Evolutionary conservation across 148 eudicot genomes (phyloP).

Genomic region (Vaccinium vitisidaea): DNA sequence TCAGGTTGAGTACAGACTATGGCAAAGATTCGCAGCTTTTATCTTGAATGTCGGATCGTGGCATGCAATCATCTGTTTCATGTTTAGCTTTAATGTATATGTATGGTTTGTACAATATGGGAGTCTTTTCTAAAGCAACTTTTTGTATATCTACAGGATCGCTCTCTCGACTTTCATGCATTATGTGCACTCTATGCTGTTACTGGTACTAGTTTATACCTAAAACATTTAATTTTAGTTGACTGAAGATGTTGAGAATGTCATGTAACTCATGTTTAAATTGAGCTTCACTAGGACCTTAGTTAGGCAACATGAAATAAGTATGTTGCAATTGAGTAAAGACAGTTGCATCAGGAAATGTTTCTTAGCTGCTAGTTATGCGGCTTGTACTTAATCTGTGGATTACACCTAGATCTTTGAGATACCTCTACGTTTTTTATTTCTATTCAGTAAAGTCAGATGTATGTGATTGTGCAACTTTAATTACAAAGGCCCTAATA

Average conservation of each 20-base stretch:
- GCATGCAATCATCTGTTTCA: not conserved
- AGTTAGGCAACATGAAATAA: not conserved
- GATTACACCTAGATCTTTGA: not conserved
- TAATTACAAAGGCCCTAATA: not conserved
- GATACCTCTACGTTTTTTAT: not conserved
- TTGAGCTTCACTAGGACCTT: not conserved
- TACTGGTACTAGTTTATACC: constrained; percentile 55
- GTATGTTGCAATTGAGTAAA: not conserved
- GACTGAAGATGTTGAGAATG: not conserved
- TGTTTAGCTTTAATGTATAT: not conserved
- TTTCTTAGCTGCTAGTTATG: constrained; percentile 1
- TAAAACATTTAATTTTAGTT: constrained; percentile 7
- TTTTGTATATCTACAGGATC: constrained; percentile 60
- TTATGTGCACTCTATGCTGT: constrained; percentile 91
- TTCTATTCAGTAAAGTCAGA: not conserved
- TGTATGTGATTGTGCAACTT: not conserved
- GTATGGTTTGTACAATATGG: not conserved
- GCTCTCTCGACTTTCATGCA: constrained; percentile 83
- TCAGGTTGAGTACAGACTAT: not conserved
- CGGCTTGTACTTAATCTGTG: not conserved
- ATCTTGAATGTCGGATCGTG: not conserved
- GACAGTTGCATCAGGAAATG: not conserved
- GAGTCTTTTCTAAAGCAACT: constrained; percentile 21
- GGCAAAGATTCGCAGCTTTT: not conserved
- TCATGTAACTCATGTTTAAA: not conserved